Base-by-base conservation (phyloP, 208 protist species). In the Leishmania gerbilli region DNA sequence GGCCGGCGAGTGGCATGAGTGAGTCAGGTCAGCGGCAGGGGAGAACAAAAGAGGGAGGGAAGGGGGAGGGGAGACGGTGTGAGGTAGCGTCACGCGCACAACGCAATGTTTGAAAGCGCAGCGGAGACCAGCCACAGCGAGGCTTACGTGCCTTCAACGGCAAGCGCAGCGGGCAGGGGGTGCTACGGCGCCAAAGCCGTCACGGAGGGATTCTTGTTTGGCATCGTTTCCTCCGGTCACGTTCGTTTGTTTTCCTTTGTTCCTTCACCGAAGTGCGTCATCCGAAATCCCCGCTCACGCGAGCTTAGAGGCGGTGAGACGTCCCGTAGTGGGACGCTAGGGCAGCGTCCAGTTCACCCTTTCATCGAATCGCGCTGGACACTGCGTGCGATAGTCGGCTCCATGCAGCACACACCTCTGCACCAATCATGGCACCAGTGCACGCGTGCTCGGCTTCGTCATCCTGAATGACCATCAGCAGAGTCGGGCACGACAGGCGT, bases 391-490 rank as follows among this genome's bases (percentile, higher is more conserved):
- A 86, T 15, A 86, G 31, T 24, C 24, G n/a, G 31, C 77, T 58
- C 82, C 82, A 85, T 24, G 47, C 55, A n/a, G n/a, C 45, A 15
- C 51, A 21, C 31, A 85, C 72, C 7, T 42, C 72, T 2, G 56
- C 51, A 15, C 82, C 82, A 13, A 85, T 51, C 3, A 27, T 42
- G 4, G 64, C 56, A n/a, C 84, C 87, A 60, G 72, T 31, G 40
- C 76, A 55, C 37, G 82, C 55, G 17, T 42, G 49, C 40, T 87
- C 84, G 15, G 84, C 80, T 34, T 19, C 51, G 37, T 86, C 84
- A 53, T 87, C 80, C 60, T 90, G 87, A 77, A 90, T 8, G 42
- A 90, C 80, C 45, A 90, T 67, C 9, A 90, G n/a, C 31, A 81
- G 80, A 40, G 84, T 90, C 3, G 87, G 69, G 64, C 87, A 90